Percentiles rank a stretch among this genome's conserved stretches.
These are phyloP conservation scores for Pholiota conissans DNA, from an alignment of 768 basidiomycete species.

Conservation along the genomic window DNA sequence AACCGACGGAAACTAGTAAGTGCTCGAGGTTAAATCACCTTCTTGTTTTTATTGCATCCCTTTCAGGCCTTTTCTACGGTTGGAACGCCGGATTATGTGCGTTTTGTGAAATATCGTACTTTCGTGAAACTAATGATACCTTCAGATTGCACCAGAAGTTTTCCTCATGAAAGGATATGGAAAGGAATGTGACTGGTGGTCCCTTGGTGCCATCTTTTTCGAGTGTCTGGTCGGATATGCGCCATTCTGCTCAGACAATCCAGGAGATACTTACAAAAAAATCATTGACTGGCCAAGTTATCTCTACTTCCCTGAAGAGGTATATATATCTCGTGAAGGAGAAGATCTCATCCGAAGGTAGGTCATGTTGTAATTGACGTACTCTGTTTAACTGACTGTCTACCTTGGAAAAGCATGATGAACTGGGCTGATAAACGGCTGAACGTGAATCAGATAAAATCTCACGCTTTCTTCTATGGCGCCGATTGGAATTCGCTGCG, in stretches of 20 bases:
- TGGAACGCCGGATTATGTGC: conserved; percentile 58
- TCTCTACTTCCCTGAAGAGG: conserved; percentile 92
- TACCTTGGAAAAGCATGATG: conserved; percentile 64
- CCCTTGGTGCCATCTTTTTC: conserved; percentile 97
- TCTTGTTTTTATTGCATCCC: background rate
- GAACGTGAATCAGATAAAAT: conserved; percentile 84
- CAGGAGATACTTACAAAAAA: conserved; percentile 97
- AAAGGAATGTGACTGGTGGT: conserved; percentile 99
- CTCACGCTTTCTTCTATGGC: conserved; percentile 92
- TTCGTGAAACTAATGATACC: conserved; percentile 28
- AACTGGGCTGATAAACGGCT: conserved; percentile 77
- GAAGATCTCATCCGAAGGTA: conserved; percentile 88
- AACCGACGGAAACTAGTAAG: conserved; percentile 91
- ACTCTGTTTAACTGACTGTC: conserved; percentile 7
- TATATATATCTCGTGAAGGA: conserved; percentile 88
- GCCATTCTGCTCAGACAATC: conserved; percentile 96
- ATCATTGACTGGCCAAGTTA: conserved; percentile 95
- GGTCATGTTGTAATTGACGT: conserved; percentile 19
- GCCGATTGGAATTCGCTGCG: conserved; percentile 93
- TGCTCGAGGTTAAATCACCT: conserved; percentile 12
- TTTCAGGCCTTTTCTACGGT: conserved; percentile 90
- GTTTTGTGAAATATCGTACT: conserved; percentile 29
- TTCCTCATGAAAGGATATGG: conserved; percentile 97
- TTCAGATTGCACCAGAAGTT: conserved; percentile 94
- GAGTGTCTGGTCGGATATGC: conserved; percentile 98